These are phyloP conservation scores for Cladosporium sp. DNA, from an alignment of 2,329 filamentous ascomycete genomes.

Conservation along the genomic window DNA sequence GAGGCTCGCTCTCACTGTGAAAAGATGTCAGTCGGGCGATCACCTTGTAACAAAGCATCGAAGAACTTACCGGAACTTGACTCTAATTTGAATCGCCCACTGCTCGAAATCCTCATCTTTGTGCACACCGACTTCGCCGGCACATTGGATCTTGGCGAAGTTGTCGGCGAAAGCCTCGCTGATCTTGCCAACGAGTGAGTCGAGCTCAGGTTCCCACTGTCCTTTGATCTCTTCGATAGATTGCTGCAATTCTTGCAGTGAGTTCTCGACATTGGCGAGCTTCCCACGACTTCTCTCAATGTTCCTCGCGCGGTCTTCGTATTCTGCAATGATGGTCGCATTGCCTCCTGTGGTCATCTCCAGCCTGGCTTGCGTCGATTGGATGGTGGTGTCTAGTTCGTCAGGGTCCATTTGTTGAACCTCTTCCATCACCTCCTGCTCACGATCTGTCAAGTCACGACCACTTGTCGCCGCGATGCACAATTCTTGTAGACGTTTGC, in stretches of 20 bases:
- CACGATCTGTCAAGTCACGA: constrained; percentile 21
- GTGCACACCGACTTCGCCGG: constrained; percentile 80
- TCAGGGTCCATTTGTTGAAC: constrained; percentile 45
- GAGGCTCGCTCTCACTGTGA: constrained; percentile 67
- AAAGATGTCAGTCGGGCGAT: constrained; percentile 15
- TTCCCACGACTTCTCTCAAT: constrained; percentile 63
- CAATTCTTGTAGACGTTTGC: not conserved
- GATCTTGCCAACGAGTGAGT: constrained; percentile 72
- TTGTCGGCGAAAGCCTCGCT: constrained; percentile 89
- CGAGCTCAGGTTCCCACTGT: constrained; percentile 79
- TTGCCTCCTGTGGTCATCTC: constrained; percentile 68
- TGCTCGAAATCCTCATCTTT: constrained; percentile 87
- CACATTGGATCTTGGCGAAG: constrained; percentile 89
- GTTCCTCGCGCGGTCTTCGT: constrained; percentile 63
- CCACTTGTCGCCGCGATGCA: constrained; percentile 15
- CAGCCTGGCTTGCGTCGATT: constrained; percentile 67
- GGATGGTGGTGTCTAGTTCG: constrained; percentile 65
- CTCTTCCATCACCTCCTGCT: constrained; percentile 23
- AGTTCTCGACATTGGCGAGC: constrained; percentile 50
- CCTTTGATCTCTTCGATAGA: constrained; percentile 63
- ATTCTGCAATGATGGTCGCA: constrained; percentile 69
- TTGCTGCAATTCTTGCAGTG: constrained; percentile 51
- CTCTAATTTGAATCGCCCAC: constrained; percentile 90
- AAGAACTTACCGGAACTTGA: constrained; percentile 75
- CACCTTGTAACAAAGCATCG: not conserved